Base-by-base conservation (phyloP, 2,329 filamentous ascomycete species). In the Hyphodiscus sp. region DNA sequence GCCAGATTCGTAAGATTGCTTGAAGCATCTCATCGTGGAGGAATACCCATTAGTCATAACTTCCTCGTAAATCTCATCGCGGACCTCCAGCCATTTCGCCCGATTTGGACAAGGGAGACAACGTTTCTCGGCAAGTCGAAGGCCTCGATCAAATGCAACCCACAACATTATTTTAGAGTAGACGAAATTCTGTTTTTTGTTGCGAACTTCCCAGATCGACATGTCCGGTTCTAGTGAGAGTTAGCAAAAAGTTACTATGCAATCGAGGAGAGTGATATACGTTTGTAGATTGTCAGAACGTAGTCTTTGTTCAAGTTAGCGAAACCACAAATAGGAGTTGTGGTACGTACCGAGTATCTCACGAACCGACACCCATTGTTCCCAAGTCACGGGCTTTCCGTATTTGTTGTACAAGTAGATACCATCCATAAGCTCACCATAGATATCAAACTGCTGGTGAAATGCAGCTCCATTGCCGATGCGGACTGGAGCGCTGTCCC, bases 91-190 rank as follows among this genome's bases (percentile, higher is more conserved):
- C 88, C 87, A 91, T 48, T 79, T 76, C 42, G 67, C 68, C 2
- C 86, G 77, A 62, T 86, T 85, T 1, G 86, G 87, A 57, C 87
- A 91, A 0, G 87, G 87, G 20, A 91, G 78, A 61, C 83, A 86
- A 51, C 88, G 75, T 69, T 90, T 91, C 18, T 91, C 86, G 3
- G 85, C 76, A 0, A 91, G 77, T 1, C 87, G 85, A 13, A 91
- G 71, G 10, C 84, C 87, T 5, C 87, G 82, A 66, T 91, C 87
- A 58, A 91, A 82, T 18, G 87, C 86, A 2, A 91, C 87, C 87
- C 87, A 91, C 20, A 91, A 76, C 83, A 91, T 88, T 58, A 91
- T 78, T 66, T 91, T 89, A n/a, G 84, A 88, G 69, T 91, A 91
- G 15, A 85, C 81, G 61, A 90, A 91, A 64, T 89, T 81, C 68